Base-by-base conservation (phyloP, 129 eudicot species). In the Flaveria bidentis region DNA sequence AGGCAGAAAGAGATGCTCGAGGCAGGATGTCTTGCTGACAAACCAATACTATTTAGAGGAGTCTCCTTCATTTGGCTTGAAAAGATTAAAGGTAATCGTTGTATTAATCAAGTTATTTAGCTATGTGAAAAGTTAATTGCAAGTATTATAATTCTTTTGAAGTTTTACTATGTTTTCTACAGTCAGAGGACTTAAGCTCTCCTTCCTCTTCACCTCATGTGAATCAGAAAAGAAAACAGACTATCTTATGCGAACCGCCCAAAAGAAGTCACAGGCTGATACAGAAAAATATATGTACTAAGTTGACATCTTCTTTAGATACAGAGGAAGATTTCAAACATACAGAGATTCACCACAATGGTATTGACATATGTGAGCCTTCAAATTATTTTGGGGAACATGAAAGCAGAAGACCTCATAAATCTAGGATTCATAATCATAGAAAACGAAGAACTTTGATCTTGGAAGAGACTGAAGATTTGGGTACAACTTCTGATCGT, bases 201-300 rank as follows among this genome's bases (percentile, higher is more conserved):
- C 69, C 84, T 73, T 79, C 83, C 51, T 9, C 80, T 61, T 23
- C 82, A 60, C 62, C 22, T 76, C 78, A 28, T 61, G 26, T 64
- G 55, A 79, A 77, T 86, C 81, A 57, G 69, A 84, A 67, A 52
- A 80, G 67, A 63, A 74, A 73, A 76, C 69, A 68, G 71, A 78
- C 82, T 55, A 72, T 73, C 75, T 51, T 78, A 39, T 62, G 65
- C 76, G 89, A 85, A 82, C 41, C 94, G 62, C 83, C 88, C 65
- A 69, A 66, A 65, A 76, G 75, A 81, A 72, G 79, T 30, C 85
- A 84, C 60, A 85, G 83, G 76, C 82, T 86, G 79, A 87, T 83
- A 30, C 85, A 75, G 71, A 93, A 83, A 73, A 84, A 81, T 57
- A 71, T 13, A 69, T n/a, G 49, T 25, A 65, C 63, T n/a, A 77